Base-by-base conservation (phyloP, 352 stramenopile genomes). In the Pythium scleroteichum region DNA sequence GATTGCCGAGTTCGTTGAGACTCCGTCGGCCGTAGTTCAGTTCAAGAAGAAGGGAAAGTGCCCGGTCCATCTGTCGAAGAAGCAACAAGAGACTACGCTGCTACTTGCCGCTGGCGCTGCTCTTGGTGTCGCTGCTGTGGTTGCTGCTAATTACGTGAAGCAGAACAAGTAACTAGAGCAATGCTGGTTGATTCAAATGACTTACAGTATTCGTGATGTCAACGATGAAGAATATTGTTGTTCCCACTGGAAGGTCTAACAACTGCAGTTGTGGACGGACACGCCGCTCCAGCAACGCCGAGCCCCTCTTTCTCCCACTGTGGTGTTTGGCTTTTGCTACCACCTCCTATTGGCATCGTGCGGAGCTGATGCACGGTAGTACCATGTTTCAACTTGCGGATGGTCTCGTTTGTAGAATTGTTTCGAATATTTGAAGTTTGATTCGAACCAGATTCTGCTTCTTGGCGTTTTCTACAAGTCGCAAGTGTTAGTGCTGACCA, bases 1-100 rank as follows among this genome's bases (percentile, higher is more conserved):
- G 41, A 98, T 99, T 50, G 96, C 95, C 41, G 95, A 99, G 79
- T 95, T 88, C 62, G 66, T 93, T 20, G 82, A 92, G 68, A 79
- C 87, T 44, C 83, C 83, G 40, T 72, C 76, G 29, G 53, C 72
- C 22, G 77, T 62, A 6, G 73, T 72, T 39, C 83, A 90, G 63
- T 90, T 89, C 54, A 82, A 66, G 46, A 92, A 92, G 77, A 89
- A 89, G 71, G 23, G 19, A 1, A 24, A 22, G 35, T 51, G 50
- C 46, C 23, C 42, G 22, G 44, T 39, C 4, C 8, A 23, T 17
- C 24, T 32, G 0, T 50, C 48, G 1, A 49, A 55, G 58, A 49
- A 55, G 35, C 32, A 57, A 39, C 46, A 52, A 13, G 49, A 64
- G 41, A 33, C 40, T 3, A 26, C 35, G 45, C 49, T 87, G 29